Conservation (phyloP, 768 basidiomycete species). For the Tulasnella sp. region DNA sequence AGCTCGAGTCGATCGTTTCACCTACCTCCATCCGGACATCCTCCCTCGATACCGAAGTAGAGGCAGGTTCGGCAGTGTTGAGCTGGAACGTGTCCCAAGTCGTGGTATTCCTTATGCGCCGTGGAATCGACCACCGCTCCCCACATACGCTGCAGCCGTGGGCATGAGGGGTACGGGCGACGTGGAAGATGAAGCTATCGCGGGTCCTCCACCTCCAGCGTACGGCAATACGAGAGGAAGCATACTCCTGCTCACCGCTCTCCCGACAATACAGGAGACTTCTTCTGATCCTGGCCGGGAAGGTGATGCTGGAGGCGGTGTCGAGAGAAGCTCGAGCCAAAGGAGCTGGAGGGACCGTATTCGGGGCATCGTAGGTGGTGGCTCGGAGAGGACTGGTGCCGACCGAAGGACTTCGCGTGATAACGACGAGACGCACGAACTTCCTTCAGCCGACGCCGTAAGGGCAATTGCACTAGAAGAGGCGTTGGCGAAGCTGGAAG, state of each 20-base stretch:
- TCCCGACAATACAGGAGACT: background rate
- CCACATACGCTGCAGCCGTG: conserved; percentile 60
- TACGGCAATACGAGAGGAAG: conserved; percentile 65
- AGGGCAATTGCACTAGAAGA: no score
- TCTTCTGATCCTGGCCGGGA: no score
- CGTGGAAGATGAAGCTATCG: conserved; percentile 59
- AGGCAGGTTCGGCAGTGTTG: conserved; percentile 26
- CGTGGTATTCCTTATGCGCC: conserved; percentile 40
- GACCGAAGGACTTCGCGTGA: no score
- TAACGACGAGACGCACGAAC: no score
- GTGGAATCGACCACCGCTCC: conserved; percentile 58
- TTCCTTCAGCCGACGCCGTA: no score
- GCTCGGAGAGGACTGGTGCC: no score
- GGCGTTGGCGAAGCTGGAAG: conserved; percentile 6
- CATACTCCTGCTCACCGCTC: conserved; percentile 37
- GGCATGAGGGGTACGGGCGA: conserved; percentile 62
- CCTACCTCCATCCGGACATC: conserved; percentile 43
- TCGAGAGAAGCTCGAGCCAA: no score
- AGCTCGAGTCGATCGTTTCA: conserved; percentile 56
- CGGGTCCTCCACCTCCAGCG: conserved; percentile 58
- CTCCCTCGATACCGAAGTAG: conserved; percentile 20
- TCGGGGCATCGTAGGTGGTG: no score
- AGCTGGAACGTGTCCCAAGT: conserved; percentile 25
- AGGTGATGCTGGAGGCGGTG: no score
- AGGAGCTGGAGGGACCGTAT: no score